Percentiles rank a stretch among this genome's conserved stretches.
Conservation (phyloP, 176 grass and related monocot species). For the Otatea glauca region DNA sequence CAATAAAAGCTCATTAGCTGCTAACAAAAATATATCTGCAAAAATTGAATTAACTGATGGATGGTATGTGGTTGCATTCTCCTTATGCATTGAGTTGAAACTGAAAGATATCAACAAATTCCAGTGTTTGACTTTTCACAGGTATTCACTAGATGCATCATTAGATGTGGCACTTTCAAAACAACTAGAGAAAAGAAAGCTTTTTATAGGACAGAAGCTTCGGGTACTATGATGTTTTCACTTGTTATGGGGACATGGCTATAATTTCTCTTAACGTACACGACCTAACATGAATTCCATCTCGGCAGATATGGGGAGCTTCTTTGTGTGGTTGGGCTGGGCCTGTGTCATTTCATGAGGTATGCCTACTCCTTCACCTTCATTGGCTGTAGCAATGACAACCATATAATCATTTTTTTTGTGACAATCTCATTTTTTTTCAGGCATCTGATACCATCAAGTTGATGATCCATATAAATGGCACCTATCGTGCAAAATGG, state of each 20-base stretch:
- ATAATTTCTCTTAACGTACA: conserved; percentile 34
- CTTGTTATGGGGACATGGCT: conserved; percentile 30
- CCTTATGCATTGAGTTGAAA: conserved; percentile 35
- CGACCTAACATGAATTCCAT: conserved; percentile 31
- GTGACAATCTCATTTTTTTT: conserved; percentile 41
- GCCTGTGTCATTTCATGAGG: conserved; percentile 84
- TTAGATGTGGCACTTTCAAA: conserved; percentile 76
- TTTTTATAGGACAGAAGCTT: conserved; percentile 95
- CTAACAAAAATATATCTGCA: conserved; percentile 45
- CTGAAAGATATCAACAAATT: conserved; percentile 24
- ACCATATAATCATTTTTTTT: conserved; percentile 19
- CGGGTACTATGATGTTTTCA: conserved; percentile 65
- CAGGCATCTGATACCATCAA: conserved; percentile 65
- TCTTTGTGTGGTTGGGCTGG: conserved; percentile 84
- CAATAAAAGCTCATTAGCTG: conserved; percentile 35
- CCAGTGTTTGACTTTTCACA: conserved; percentile 40
- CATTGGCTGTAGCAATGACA: conserved; percentile 11
- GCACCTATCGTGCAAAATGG: conserved; percentile 83
- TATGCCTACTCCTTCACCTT: conserved; percentile 40
- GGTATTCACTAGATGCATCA: conserved; percentile 77
- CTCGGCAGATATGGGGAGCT: conserved; percentile 83
- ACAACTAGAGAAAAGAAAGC: conserved; percentile 71
- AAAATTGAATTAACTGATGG: conserved; percentile 90
- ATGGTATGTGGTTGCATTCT: conserved; percentile 61
- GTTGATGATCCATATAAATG: conserved; percentile 82